Percentiles rank a stretch among this genome's conserved stretches.
Conservation (phyloP, 352 stramenopile species). For the Pythium biforme region DNA sequence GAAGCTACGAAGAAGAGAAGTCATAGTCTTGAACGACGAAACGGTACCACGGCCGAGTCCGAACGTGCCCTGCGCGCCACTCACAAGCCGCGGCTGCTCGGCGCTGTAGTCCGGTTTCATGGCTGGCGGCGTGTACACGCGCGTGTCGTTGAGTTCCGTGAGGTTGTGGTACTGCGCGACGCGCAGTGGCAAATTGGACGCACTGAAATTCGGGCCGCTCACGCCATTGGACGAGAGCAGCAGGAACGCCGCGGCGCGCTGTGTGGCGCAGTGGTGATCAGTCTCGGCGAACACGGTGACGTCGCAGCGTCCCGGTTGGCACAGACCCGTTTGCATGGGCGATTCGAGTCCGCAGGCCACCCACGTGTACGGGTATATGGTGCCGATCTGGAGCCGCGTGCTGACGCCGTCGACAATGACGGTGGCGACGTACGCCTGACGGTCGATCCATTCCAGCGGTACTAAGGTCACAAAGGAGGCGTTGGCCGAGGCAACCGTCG, state of each 20-base stretch:
- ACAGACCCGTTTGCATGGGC: neutral
- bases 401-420: slow-evolving; percentile 2
- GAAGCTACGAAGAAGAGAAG: slow-evolving; percentile 2
- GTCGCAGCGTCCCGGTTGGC: neutral
- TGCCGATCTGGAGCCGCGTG: slow-evolving; percentile 8
- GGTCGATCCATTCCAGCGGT: slow-evolving; percentile 13
- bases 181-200: neutral
- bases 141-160: neutral
- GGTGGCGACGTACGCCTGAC: slow-evolving; percentile 13
- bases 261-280: neutral
- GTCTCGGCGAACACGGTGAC: neutral
- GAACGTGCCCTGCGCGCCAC: neutral
- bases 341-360: slow-evolving; percentile 3
- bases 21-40: neutral
- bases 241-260: neutral
- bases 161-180: slow-evolving; percentile 6
- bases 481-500: neutral
- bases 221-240: neutral
- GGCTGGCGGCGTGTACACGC: neutral
- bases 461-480: neutral
- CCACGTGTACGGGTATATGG: neutral
- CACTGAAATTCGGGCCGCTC: neutral
- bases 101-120: neutral
- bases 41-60: slow-evolving; percentile 1
- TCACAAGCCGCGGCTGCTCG: slow-evolving; percentile 3